Conservation (phyloP, 148 eudicot species). For the Salicornia ramosissima region DNA sequence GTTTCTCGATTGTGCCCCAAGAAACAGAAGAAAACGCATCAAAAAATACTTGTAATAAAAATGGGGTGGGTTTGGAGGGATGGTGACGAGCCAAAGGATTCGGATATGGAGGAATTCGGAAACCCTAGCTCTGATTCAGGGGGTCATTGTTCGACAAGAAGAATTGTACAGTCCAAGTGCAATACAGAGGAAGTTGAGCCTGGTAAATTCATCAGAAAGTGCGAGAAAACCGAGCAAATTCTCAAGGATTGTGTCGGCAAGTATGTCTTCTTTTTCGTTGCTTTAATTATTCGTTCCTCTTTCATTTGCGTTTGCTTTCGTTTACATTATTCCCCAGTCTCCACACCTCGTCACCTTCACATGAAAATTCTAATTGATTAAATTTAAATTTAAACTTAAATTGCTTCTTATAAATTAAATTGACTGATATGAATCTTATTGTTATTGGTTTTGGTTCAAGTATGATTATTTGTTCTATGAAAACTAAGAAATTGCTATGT, state of each 20-base stretch:
- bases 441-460: no score
- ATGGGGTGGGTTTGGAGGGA: slow-evolving; percentile 89
- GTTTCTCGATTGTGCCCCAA: slow-evolving; percentile 18
- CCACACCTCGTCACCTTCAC: no score
- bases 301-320: not conserved
- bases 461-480: no score
- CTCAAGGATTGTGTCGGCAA: slow-evolving; percentile 78
- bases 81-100: slow-evolving; percentile 28
- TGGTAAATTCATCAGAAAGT: slow-evolving; percentile 70
- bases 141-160: slow-evolving; percentile 53
- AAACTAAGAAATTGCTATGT: no score
- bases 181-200: slow-evolving; percentile 85
- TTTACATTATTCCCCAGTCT: not conserved
- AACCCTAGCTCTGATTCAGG: slow-evolving; percentile 10
- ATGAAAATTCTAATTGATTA: no score
- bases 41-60: not conserved
- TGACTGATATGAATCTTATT: no score
- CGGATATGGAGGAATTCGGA: slow-evolving; percentile 5
- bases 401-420: no score
- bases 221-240: slow-evolving; percentile 72
- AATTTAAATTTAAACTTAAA: no score
- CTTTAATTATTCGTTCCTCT: not conserved
- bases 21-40: not conserved
- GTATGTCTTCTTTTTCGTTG: slow-evolving; percentile 28
- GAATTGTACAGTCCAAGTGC: slow-evolving; percentile 61